Conservation (phyloP, 2,329 filamentous ascomycete genomes). For the Botrytis hyacinthi region DNA sequence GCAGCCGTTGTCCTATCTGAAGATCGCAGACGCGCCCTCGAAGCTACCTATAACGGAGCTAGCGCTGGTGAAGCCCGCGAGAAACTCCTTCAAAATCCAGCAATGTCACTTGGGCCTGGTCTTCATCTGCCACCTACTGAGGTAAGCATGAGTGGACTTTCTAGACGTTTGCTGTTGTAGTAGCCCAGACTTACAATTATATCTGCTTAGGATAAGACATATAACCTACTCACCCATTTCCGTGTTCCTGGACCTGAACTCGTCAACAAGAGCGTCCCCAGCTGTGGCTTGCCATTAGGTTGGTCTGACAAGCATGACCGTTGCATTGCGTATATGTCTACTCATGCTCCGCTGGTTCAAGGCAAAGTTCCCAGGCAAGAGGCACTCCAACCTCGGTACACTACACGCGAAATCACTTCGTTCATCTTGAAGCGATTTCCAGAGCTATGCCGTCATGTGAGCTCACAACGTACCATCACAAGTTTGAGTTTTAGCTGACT, state of each 20-base stretch:
- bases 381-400: conserved; percentile 1
- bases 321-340: conserved; percentile 21
- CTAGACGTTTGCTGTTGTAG: not conserved
- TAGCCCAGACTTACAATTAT: not conserved
- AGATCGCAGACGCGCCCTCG: conserved; percentile 3
- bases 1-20: not conserved
- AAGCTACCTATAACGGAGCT: conserved; percentile 11
- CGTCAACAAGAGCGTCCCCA: conserved; percentile 18
- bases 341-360: conserved; percentile 17
- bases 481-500: not conserved
- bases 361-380: conserved; percentile 20
- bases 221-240: conserved; percentile 15
- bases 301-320: conserved; percentile 21
- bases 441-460: conserved; percentile 9
- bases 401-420: not conserved
- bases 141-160: not conserved
- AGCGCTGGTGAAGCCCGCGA: conserved; percentile 11
- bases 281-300: conserved; percentile 17
- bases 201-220: not conserved
- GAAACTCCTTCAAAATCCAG: conserved; percentile 12
- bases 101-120: not conserved
- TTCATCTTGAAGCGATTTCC: conserved; percentile 15
- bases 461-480: not conserved
- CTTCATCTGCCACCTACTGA: not conserved
- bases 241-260: conserved; percentile 17